phyloP scores from a whole-genome alignment of 1,139 yeast species.

The Suhomyces anneliseae region DNA sequence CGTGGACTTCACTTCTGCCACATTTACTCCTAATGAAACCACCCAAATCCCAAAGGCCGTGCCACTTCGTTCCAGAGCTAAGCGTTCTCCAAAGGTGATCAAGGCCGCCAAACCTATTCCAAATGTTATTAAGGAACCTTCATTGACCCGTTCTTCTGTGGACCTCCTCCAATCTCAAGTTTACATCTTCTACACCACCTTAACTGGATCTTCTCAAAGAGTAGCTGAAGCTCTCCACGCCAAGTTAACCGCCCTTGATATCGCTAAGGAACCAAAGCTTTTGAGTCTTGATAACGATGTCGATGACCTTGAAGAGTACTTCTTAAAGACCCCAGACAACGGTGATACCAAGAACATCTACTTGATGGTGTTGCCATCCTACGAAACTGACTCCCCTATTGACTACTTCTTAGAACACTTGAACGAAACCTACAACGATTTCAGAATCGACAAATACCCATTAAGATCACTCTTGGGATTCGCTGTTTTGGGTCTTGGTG shows the following conservation, averaged over 20 bases:
- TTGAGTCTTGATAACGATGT: slow-evolving; percentile 77
- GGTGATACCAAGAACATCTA: slow-evolving; percentile 51
- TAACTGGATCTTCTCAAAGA: slow-evolving; percentile 79
- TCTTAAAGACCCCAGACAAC: slow-evolving; percentile 58
- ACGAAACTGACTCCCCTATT: slow-evolving; percentile 89
- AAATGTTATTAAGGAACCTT: slow-evolving; percentile 15
- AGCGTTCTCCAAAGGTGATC: slow-evolving; percentile 41
- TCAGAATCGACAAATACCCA: slow-evolving; percentile 82
- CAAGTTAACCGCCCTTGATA: slow-evolving; percentile 28
- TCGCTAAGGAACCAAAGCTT: slow-evolving; percentile 50
- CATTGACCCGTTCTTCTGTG: slow-evolving; percentile 32
- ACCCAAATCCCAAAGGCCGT: slow-evolving; percentile 22
- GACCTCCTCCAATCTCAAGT: slow-evolving; percentile 47
- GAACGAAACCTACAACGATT: slow-evolving; percentile 79
- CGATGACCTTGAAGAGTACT: slow-evolving; percentile 81
- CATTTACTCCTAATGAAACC: slow-evolving; percentile 28
- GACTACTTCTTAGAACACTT: slow-evolving; percentile 84
- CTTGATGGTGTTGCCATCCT: slow-evolving; percentile 79
- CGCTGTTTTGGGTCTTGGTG: slow-evolving; percentile 86
- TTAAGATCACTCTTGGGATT: slow-evolving; percentile 68
- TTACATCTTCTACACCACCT: slow-evolving; percentile 75
- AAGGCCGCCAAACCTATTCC: slow-evolving; percentile 34
- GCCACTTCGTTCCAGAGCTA: slow-evolving; percentile 21
- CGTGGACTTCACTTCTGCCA: slow-evolving; percentile 45
- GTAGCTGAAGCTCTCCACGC: slow-evolving; percentile 56